Base-by-base conservation (phyloP, 768 basidiomycete genomes). In the Naganishia antarctica region DNA sequence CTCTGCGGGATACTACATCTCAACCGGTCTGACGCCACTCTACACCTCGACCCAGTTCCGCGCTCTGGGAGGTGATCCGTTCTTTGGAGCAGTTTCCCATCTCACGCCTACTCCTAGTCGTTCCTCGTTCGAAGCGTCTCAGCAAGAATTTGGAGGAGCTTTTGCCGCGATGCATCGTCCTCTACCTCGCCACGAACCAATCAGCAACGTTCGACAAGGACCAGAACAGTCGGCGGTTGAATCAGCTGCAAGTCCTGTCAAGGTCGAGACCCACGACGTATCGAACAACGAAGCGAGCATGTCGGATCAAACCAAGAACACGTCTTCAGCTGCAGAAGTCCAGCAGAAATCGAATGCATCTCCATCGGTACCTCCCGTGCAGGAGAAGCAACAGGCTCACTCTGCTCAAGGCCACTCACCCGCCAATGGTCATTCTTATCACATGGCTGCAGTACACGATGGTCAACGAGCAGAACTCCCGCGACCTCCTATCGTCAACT, bases 1-100 rank as follows among this genome's bases (percentile, higher is more conserved):
- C 23, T 57, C 53, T 25, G 53, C 53, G 37, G 53, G 53, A 16
- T 57, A 57, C 53, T 57, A 57, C 53, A 57, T 57, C 53, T 57
- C 53, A 8, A 57, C 53, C 11, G 53, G 53, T 21, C 53, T 57
- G n/a, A 57, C 53, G 4, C 53, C 53, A 4, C 32, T 57, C 4
- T 57, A 57, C 53, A 37, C 53, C 21, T 23, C 37, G 21, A 57
- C 53, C 37, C 53, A 57, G 37, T 57, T 57, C 37, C 53, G 53
- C 21, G 53, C 50, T 1, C 29, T 57, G 6, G 21, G 26, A 40
- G 53, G 53, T 57, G 53, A 57, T 57, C 53, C 53, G 53, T 57
- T 57, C 53, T 57, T 57, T 40, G 53, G 53, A 11, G 53, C 53
- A 5, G 34, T 57, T 2, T 57, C 53, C 18, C 53, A 57, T 37